Evolutionary conservation across 1,284 basidiomycete genomes (phyloP).

Genomic region (Sutorius eximius): DNA sequence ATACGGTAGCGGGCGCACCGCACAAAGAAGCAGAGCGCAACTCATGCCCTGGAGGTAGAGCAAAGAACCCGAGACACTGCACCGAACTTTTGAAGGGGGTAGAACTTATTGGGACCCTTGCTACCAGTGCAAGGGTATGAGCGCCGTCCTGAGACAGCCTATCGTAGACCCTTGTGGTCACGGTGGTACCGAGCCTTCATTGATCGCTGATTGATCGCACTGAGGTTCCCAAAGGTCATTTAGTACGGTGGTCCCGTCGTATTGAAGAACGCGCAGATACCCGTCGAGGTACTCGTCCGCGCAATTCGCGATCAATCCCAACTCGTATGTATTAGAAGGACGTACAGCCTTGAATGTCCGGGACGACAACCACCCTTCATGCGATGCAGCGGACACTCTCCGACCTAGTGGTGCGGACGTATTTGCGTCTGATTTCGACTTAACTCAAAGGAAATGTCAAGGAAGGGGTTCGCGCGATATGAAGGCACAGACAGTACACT

Average conservation of each 20-base stretch:
- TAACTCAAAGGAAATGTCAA: neutral
- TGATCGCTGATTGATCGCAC: slow-evolving; percentile 19
- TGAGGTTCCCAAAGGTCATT: neutral
- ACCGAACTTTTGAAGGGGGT: slow-evolving; percentile 13
- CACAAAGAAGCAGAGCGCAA: slow-evolving; percentile 6
- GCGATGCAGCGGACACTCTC: slow-evolving; percentile 6
- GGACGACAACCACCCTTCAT: neutral
- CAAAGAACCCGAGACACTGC: slow-evolving; percentile 18
- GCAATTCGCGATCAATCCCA: neutral
- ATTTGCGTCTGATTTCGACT: neutral
- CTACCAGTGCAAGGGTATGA: slow-evolving; percentile 14
- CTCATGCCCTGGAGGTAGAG: neutral
- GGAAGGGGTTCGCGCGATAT: neutral
- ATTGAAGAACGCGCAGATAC: neutral
- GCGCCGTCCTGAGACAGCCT: slow-evolving; percentile 1
- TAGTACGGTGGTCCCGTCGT: neutral
- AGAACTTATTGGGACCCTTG: slow-evolving; percentile 3
- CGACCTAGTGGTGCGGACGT: neutral
- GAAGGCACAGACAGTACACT: neutral
- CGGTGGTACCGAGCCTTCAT: slow-evolving; percentile 1
- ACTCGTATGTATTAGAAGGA: neutral
- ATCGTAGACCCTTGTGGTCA: slow-evolving; percentile 18
- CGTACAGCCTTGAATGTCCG: slow-evolving; percentile 12
- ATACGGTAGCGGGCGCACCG: slow-evolving; percentile 4
- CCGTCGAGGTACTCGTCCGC: neutral